Conservation (phyloP, 306 rosid species). For the Prunus dulcis region DNA sequence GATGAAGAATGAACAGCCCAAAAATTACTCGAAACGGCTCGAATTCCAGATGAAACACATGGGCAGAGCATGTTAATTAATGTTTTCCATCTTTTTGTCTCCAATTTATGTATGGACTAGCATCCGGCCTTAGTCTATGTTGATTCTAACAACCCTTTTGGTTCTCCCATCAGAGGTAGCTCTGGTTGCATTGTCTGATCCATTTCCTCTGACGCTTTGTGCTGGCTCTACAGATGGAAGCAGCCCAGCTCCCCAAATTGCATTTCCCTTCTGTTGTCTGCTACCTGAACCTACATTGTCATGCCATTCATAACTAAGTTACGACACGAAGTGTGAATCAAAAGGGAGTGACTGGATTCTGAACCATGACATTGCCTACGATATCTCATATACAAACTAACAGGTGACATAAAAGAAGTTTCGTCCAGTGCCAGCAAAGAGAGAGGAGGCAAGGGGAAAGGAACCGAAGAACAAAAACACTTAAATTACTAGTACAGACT, state of each 20-base stretch:
- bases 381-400: too few species aligned
- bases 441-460: neutral
- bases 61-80: neutral
- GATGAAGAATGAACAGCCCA: neutral
- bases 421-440: neutral
- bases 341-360: neutral
- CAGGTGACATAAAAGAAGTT: neutral
- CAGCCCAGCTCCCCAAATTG: conserved; percentile 23
- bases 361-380: neutral
- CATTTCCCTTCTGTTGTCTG: conserved; percentile 21
- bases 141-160: conserved; percentile 70
- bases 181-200: conserved; percentile 26
- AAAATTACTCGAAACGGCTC: neutral
- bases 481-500: neutral
- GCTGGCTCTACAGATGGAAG: conserved; percentile 28
- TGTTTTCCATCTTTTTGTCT: too few species aligned
- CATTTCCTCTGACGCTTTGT: conserved; percentile 25
- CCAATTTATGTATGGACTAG: too few species aligned
- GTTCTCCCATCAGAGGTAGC: conserved; percentile 32
- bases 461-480: neutral
- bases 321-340: neutral
- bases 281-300: conserved; percentile 35
- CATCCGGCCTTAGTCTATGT: conserved; percentile 45
- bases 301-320: neutral
- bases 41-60: neutral